Evolutionary conservation across 768 basidiomycete species (phyloP).

Genomic region (Hebeloma cylindrosporum): DNA sequence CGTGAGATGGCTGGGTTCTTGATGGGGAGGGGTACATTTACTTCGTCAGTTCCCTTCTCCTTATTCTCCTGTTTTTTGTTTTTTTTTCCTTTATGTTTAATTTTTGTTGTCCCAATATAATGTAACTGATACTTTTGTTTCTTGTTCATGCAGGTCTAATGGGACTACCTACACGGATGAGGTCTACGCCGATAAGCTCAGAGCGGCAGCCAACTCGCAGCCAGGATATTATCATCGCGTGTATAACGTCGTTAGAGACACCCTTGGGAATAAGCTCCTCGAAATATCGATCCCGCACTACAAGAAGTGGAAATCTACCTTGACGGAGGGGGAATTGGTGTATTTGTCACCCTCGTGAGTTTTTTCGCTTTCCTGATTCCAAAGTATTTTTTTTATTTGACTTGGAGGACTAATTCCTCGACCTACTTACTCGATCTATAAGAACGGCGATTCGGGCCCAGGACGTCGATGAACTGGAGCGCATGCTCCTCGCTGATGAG

Average conservation of each 20-base stretch:
- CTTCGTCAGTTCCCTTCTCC: slow-evolving; percentile 17
- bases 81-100: no score
- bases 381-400: no score
- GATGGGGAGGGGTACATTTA: slow-evolving; percentile 13
- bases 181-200: slow-evolving; percentile 1
- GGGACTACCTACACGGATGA: slow-evolving; percentile 13
- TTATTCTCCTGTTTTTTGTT: no score
- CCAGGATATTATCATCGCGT: slow-evolving; percentile 4
- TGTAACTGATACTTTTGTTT: background rate
- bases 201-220: background rate
- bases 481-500: slow-evolving; percentile 9
- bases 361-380: background rate
- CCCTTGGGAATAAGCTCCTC: slow-evolving; percentile 16
- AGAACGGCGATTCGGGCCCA: slow-evolving; percentile 16
- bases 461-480: slow-evolving; percentile 17
- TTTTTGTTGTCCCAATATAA: no score
- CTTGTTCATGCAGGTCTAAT: slow-evolving; percentile 6
- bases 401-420: no score
- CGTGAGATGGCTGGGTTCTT: slow-evolving; percentile 13
- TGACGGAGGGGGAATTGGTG: slow-evolving; percentile 7
- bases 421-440: no score
- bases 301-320: slow-evolving; percentile 19
- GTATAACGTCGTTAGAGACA: slow-evolving; percentile 15
- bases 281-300: slow-evolving; percentile 17
- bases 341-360: slow-evolving; percentile 14